Conservation (phyloP, 2,329 filamentous ascomycete species). For the Alternaria metachromatica region DNA sequence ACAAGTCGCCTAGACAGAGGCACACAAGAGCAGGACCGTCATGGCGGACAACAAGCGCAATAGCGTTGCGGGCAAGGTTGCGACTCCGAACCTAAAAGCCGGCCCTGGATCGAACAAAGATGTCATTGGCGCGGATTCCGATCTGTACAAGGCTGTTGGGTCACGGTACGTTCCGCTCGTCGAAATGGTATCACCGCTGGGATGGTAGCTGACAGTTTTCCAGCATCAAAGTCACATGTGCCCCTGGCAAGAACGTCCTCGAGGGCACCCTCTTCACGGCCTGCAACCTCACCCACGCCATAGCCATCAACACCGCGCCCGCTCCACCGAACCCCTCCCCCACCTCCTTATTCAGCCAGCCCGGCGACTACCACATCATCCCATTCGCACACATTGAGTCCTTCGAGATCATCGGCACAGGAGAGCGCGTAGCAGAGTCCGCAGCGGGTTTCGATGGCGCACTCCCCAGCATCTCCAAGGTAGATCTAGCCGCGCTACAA, state of each 20-base stretch:
- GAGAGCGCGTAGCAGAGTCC: conserved; percentile 44
- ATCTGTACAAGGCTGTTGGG: conserved; percentile 66
- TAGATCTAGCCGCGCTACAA: conserved; percentile 63
- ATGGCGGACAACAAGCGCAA: conserved; percentile 68
- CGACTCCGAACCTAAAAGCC: conserved; percentile 55
- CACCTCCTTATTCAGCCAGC: conserved; percentile 47
- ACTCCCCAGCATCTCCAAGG: conserved; percentile 55
- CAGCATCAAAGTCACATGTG: conserved; percentile 66
- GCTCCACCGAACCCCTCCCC: conserved; percentile 52
- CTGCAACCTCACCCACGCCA: conserved; percentile 65
- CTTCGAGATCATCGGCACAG: conserved; percentile 59
- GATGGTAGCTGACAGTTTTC: conserved; percentile 18
- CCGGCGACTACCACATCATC: conserved; percentile 66
- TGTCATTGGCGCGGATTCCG: conserved; percentile 59
- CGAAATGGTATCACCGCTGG: too few relatives aligned
- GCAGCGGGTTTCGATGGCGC: conserved; percentile 54
- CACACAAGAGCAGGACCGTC: conserved; percentile 57
- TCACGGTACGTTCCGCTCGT: conserved; percentile 59
- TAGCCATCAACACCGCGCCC: conserved; percentile 65
- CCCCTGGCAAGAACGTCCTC: conserved; percentile 58
- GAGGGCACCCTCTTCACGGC: conserved; percentile 70
- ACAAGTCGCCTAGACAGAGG: conserved; percentile 49
- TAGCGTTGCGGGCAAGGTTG: conserved; percentile 60
- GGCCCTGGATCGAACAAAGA: conserved; percentile 50
- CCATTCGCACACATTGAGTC: conserved; percentile 65